These are phyloP conservation scores for Lachancea sp. DNA, from an alignment of 805 yeast species.

Conservation along the genomic window DNA sequence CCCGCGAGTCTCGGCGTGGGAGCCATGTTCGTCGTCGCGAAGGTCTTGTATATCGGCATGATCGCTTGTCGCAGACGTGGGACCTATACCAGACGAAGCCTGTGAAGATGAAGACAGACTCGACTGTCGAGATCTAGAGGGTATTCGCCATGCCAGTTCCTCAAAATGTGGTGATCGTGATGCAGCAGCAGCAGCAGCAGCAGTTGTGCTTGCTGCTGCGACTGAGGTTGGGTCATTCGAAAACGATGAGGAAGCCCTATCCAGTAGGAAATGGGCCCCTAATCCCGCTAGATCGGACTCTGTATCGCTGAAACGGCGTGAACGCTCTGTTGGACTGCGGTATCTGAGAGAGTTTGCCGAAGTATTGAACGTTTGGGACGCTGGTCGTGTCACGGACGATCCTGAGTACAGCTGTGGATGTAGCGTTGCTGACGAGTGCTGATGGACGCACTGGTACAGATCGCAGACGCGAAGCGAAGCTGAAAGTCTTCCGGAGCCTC, in stretches of 20 bases:
- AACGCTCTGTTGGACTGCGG: neutral
- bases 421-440: neutral
- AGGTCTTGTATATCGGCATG: neutral
- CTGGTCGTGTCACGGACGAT: conserved; percentile 2
- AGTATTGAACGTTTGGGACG: neutral
- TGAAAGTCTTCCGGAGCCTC: conserved; percentile 8
- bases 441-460: conserved; percentile 16
- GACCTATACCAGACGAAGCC: neutral
- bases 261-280: neutral
- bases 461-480: conserved; percentile 14
- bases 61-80: neutral
- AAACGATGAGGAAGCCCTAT: conserved; percentile 10
- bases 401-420: neutral
- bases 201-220: no score
- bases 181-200: conserved; percentile 7
- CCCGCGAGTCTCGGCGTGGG: neutral
- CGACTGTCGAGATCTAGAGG: conserved; percentile 1
- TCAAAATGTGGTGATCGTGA: neutral
- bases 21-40: neutral
- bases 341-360: neutral
- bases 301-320: conserved; percentile 2
- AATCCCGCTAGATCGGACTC: neutral
- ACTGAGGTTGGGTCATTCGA: no score
- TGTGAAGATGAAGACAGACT: conserved; percentile 4
- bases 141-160: neutral